phyloP scores from a whole-genome alignment of 176 grass and related monocot species.

The Avena eriantha region DNA sequence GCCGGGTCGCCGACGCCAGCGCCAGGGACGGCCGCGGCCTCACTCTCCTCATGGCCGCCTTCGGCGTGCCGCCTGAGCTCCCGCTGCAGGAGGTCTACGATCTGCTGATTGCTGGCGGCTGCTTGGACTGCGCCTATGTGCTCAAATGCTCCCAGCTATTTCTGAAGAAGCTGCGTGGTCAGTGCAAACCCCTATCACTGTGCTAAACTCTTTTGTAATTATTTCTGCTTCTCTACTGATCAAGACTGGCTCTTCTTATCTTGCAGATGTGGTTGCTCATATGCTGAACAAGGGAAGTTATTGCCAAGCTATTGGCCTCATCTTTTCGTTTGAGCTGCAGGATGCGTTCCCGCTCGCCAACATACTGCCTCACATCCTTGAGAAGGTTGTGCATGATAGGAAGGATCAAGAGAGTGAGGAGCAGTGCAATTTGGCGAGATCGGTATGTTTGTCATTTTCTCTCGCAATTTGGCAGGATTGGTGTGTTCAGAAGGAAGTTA shows the following conservation, averaged over 20 bases:
- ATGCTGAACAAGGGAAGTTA: slow-evolving; percentile 58
- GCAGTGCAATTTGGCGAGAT: neutral
- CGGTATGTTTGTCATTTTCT: slow-evolving; percentile 25
- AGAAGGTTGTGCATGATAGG: slow-evolving; percentile 38
- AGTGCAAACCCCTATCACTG: neutral
- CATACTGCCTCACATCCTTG: slow-evolving; percentile 45
- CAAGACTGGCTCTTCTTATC: neutral
- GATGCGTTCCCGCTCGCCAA: slow-evolving; percentile 43
- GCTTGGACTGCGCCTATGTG: slow-evolving; percentile 43
- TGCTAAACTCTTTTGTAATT: neutral
- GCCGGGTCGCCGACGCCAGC: slow-evolving; percentile 30
- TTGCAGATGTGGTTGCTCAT: slow-evolving; percentile 58
- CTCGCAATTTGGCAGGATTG: neutral
- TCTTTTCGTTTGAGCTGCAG: slow-evolving; percentile 63
- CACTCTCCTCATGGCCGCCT: slow-evolving; percentile 52
- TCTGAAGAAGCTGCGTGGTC: slow-evolving; percentile 50
- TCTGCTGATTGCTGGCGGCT: slow-evolving; percentile 33
- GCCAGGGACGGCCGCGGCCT: slow-evolving; percentile 60
- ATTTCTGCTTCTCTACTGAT: neutral
- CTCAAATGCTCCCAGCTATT: slow-evolving; percentile 57
- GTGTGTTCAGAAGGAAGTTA: neutral
- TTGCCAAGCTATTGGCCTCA: slow-evolving; percentile 44
- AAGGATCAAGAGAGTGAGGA: neutral
- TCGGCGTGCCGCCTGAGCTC: slow-evolving; percentile 56
- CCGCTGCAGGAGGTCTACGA: slow-evolving; percentile 47